These are phyloP conservation scores for Silene latifolia DNA, from an alignment of 148 eudicot species.

Conservation along the genomic window DNA sequence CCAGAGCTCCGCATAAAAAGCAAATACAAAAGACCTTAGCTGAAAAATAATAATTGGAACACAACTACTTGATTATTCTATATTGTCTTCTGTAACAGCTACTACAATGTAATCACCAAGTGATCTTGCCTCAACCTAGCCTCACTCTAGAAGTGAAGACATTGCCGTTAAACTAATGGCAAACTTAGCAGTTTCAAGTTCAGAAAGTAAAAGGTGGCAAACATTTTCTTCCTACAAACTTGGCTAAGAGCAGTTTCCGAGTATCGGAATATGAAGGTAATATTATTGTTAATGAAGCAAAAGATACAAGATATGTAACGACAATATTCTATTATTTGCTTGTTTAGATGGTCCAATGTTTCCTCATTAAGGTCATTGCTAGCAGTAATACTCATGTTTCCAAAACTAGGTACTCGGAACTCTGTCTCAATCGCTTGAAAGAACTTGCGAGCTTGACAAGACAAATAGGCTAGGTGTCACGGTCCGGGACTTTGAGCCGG, in stretches of 20 bases:
- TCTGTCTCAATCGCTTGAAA: constrained; percentile 70
- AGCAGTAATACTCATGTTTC: constrained; percentile 77
- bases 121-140: too few species aligned
- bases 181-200: too few species aligned
- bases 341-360: constrained; percentile 89
- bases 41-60: too few species aligned
- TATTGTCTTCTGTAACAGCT: too few species aligned
- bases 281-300: constrained; percentile 3
- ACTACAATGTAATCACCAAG: too few species aligned
- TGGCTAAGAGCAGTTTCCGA: neutral
- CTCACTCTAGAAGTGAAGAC: too few species aligned
- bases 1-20: too few species aligned
- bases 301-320: neutral
- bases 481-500: too few species aligned
- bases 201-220: too few species aligned
- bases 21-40: too few species aligned
- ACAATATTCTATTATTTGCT: constrained; percentile 52
- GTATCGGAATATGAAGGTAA: neutral
- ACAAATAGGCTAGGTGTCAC: constrained; percentile 87
- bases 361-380: constrained; percentile 98
- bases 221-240: neutral
- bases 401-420: constrained; percentile 66
- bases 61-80: too few species aligned
- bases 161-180: too few species aligned
- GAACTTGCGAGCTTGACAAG: constrained; percentile 80